Evolutionary conservation across 1,284 basidiomycete genomes (phyloP).

Genomic region (Ustilago nuda): DNA sequence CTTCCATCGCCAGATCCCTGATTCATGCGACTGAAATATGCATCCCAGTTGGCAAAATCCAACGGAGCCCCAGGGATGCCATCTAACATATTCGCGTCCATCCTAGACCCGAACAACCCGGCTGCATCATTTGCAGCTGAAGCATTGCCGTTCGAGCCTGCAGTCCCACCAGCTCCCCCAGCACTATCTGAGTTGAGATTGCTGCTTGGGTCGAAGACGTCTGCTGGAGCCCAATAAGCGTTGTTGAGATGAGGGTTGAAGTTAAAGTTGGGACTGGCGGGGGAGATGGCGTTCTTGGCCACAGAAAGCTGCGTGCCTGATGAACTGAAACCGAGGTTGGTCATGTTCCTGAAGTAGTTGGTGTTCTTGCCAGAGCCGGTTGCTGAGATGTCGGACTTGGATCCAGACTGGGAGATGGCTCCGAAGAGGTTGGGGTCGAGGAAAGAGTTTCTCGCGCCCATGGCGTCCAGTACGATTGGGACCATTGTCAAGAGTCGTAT

Average conservation of each 20-base stretch:
- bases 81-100: constrained; percentile 48
- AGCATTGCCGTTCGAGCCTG: not conserved
- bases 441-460: constrained; percentile 24
- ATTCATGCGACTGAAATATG: constrained; percentile 36
- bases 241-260: constrained; percentile 59
- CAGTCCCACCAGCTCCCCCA: not conserved
- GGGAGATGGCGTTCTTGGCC: constrained; percentile 35
- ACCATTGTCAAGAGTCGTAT: constrained; percentile 59
- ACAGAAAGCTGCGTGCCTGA: constrained; percentile 29
- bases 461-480: constrained; percentile 28
- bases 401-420: constrained; percentile 9
- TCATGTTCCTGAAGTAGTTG: constrained; percentile 18
- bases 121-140: constrained; percentile 12
- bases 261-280: constrained; percentile 47
- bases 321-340: constrained; percentile 9
- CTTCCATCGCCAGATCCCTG: constrained; percentile 1
- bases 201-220: constrained; percentile 18
- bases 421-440: constrained; percentile 34
- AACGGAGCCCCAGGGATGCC: constrained; percentile 50
- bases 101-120: constrained; percentile 17
- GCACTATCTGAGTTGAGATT: not conserved
- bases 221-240: constrained; percentile 47
- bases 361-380: constrained; percentile 1
- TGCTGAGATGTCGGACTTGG: not conserved
- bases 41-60: constrained; percentile 58